Base-by-base conservation (phyloP, 2,329 filamentous ascomycete genomes). In the Penicillium sclerotigenum region DNA sequence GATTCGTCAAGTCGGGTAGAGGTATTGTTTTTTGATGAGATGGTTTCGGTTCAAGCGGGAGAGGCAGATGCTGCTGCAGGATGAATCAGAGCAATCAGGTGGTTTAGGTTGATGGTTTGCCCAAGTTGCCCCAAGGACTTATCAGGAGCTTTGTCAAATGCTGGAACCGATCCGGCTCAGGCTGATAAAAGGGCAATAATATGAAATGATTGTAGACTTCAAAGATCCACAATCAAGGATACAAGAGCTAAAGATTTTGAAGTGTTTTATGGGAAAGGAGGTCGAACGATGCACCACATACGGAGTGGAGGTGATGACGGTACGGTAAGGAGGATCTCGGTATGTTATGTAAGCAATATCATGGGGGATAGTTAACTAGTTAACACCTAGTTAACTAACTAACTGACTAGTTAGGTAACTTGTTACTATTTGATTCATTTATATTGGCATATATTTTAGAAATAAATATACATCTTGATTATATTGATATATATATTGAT, bases 241-340 rank as follows among this genome's bases (percentile, higher is more conserved):
- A 42, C 37, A 52, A 14, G 18, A 51, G 22, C 52, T 36, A 28
- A 40, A 34, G 13, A 28, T 26, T 41, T 54, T 14, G 20, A 37
- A 14, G n/a, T 36, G 36, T 54, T 29, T 42, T 54, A 43, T 36
- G 46, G 43, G 51, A 54, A 45, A 52, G 53, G 31, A 52, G 40
- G 52, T 24, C 38, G 47, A 55, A 38, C 22, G 20, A 38, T 28
- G 41, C 31, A 52, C 34, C 28, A 51, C 49, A 37, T 24, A 38
- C 22, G 38, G 42, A 36, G 50, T 51, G 58, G 59, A 58, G 57
- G 45, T 54, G 52, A 40, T 60, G 59, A 58, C 57, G 42, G 59
- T 58, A 55, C 54, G 54, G 56, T 60, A 58, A 56, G 60, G 59
- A 56, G 48, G 34, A 24, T 58, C 28, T 34, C 22, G 16, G 20